Conservation (phyloP, 441 rosid species). For the Eruca vesicaria region DNA sequence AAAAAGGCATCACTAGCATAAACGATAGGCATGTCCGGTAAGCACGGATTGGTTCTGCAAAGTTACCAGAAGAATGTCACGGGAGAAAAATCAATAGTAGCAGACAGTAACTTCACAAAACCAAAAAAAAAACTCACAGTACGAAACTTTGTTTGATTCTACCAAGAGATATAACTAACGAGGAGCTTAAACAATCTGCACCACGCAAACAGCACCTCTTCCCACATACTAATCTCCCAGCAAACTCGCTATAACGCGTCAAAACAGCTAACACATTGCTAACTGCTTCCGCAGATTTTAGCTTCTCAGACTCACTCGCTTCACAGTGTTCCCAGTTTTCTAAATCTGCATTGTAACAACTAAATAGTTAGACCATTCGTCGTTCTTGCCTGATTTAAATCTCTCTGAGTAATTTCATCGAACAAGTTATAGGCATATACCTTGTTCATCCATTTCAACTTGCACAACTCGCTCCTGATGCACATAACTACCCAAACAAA, state of each 20-base stretch:
- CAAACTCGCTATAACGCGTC: slow-evolving; percentile 53
- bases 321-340: slow-evolving; percentile 65
- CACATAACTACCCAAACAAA: slow-evolving; percentile 49
- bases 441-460: slow-evolving; percentile 51
- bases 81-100: background rate
- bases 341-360: slow-evolving; percentile 39
- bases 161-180: slow-evolving; percentile 87
- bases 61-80: slow-evolving; percentile 17
- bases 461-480: slow-evolving; percentile 42
- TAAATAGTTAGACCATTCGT: background rate
- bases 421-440: slow-evolving; percentile 33
- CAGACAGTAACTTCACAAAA: slow-evolving; percentile 4
- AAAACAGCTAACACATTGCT: slow-evolving; percentile 58
- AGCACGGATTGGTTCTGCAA: slow-evolving; percentile 72
- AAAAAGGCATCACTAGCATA: slow-evolving; percentile 91
- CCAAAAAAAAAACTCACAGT: slow-evolving; percentile 70
- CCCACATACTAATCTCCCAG: slow-evolving; percentile 64
- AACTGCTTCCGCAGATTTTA: slow-evolving; percentile 52
- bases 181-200: slow-evolving; percentile 52
- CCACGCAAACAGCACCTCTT: slow-evolving; percentile 50
- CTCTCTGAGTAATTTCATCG: slow-evolving; percentile 13
- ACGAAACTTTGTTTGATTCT: slow-evolving; percentile 99
- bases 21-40: slow-evolving; percentile 77
- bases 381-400: background rate
- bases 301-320: slow-evolving; percentile 70